phyloP scores from a whole-genome alignment of 129 eudicot genomes.

The Flaveria bidentis region DNA sequence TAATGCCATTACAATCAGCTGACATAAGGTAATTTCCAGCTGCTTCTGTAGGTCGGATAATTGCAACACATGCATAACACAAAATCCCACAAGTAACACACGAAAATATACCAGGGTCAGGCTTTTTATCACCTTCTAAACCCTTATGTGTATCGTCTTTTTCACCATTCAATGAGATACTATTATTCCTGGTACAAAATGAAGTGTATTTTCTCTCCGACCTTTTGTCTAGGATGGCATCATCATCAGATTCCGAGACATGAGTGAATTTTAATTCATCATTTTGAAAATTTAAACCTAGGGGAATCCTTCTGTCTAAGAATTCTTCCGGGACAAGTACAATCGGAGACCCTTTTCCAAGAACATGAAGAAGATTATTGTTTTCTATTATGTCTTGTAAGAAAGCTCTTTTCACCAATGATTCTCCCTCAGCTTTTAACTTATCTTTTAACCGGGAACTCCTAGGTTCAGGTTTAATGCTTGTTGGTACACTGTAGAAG shows the following conservation, averaged over 20 bases:
- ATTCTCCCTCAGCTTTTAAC: slow-evolving; percentile 76
- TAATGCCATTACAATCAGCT: slow-evolving; percentile 56
- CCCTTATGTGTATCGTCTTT: slow-evolving; percentile 33
- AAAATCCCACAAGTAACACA: slow-evolving; percentile 95
- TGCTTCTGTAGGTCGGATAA: slow-evolving; percentile 75
- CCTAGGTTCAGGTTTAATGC: slow-evolving; percentile 61
- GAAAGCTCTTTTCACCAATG: slow-evolving; percentile 67
- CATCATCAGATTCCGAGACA: slow-evolving; percentile 35
- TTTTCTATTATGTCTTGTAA: slow-evolving; percentile 73
- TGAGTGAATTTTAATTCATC: slow-evolving; percentile 40
- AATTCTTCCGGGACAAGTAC: slow-evolving; percentile 74
- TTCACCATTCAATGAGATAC: slow-evolving; percentile 31
- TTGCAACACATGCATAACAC: slow-evolving; percentile 86
- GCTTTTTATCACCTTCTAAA: slow-evolving; percentile 47
- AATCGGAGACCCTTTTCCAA: slow-evolving; percentile 71
- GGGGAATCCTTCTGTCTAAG: slow-evolving; percentile 39
- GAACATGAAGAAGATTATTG: slow-evolving; percentile 59
- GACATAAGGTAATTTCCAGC: slow-evolving; percentile 74
- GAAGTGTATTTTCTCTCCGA: slow-evolving; percentile 43
- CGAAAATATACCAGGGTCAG: slow-evolving; percentile 71
- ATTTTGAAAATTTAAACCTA: slow-evolving; percentile 39
- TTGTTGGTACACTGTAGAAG: slow-evolving; percentile 58
- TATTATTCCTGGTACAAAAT: slow-evolving; percentile 33
- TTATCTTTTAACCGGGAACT: slow-evolving; percentile 83
- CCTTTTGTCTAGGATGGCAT: slow-evolving; percentile 33